Conservation (phyloP, 371 early-diverging fungal species). For the Rhizopus stolonifer region DNA sequence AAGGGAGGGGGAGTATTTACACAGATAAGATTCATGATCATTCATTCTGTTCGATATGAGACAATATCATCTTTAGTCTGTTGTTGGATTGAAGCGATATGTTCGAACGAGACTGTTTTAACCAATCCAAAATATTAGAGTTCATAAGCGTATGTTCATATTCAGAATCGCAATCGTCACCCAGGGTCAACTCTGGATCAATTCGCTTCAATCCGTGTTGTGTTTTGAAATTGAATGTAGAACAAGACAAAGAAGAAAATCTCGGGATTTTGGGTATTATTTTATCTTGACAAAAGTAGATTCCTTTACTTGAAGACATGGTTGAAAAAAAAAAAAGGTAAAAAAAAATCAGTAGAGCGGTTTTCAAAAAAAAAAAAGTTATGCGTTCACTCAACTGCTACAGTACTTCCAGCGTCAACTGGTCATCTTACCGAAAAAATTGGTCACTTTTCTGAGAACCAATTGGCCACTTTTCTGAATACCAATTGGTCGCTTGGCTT, state of each 20-base stretch:
- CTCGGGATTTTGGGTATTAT: neutral
- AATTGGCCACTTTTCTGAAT: too few relatives aligned
- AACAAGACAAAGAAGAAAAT: neutral
- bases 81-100: conserved; percentile 1
- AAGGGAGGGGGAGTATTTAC: too few relatives aligned
- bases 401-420: too few relatives aligned
- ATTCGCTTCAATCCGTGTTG: neutral
- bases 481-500: too few relatives aligned
- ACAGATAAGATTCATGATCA: too few relatives aligned
- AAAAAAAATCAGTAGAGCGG: neutral
- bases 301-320: neutral
- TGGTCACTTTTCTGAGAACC: too few relatives aligned
- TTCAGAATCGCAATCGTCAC: conserved; percentile 31
- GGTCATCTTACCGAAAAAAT: too few relatives aligned
- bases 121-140: conserved; percentile 28
- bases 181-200: conserved; percentile 30
- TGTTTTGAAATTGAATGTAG: neutral
- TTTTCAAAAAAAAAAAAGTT: too few relatives aligned
- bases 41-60: conserved; percentile 4
- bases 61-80: conserved; percentile 14
- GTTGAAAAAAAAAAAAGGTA: neutral
- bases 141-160: conserved; percentile 31
- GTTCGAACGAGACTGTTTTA: conserved; percentile 13
- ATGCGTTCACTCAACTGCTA: too few relatives aligned
- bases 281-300: neutral